phyloP scores from a whole-genome alignment of 2,329 filamentous ascomycete genomes.

The Diaporthe sp. region DNA sequence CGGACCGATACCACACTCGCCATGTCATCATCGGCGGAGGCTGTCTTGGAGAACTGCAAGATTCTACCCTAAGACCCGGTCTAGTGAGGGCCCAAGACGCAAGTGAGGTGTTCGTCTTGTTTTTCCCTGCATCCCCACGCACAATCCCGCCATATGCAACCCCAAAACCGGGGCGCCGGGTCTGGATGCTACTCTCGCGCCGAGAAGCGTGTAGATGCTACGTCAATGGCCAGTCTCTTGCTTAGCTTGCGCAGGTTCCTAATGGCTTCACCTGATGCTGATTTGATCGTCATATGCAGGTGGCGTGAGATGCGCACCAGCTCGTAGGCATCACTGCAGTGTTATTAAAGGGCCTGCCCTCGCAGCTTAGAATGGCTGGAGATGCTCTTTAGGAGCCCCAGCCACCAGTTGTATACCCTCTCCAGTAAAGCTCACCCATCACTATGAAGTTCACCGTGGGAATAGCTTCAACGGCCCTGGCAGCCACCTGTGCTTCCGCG shows the following conservation, averaged over 20 bases:
- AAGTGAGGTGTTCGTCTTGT: conserved; percentile 25
- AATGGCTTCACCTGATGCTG: conserved; percentile 22
- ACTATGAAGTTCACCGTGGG: conserved; percentile 15
- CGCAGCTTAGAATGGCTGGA: background rate
- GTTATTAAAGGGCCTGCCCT: background rate
- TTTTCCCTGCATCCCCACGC: conserved; percentile 16
- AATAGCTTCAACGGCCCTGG: background rate
- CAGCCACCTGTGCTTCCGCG: conserved; percentile 21
- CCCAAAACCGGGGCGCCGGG: conserved; percentile 18
- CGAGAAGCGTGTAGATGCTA: background rate
- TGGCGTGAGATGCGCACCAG: background rate
- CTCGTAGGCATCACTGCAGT: background rate
- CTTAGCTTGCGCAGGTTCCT: background rate
- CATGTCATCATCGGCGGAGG: conserved; percentile 30
- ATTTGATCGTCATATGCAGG: conserved; percentile 14
- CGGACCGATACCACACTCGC: conserved; percentile 19
- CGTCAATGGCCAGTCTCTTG: conserved; percentile 21
- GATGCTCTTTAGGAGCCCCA: background rate
- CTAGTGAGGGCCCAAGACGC: conserved; percentile 14
- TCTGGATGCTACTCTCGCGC: conserved; percentile 21
- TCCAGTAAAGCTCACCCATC: background rate
- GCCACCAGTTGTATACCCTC: background rate
- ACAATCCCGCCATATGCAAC: background rate
- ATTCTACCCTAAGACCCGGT: background rate
- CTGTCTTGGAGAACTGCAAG: conserved; percentile 11